Conservation (phyloP, 305 asterid species). For the Euphrasia arctica region DNA sequence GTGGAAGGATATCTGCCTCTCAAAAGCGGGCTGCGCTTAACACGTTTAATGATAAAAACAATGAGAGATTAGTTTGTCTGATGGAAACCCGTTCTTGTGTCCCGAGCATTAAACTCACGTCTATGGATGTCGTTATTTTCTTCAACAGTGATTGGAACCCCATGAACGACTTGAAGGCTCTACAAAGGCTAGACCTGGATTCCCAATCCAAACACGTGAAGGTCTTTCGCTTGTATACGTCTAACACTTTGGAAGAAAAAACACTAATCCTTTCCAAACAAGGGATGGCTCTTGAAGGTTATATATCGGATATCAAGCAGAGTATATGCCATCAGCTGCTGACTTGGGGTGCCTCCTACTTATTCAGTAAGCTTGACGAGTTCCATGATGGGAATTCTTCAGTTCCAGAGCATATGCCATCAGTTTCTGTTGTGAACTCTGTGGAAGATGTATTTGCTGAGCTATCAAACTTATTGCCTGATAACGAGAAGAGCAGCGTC, state of each 20-base stretch:
- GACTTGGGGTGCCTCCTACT: slow-evolving; percentile 53
- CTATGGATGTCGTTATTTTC: slow-evolving; percentile 44
- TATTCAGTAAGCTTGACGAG: slow-evolving; percentile 44
- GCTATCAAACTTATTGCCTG: slow-evolving; percentile 39
- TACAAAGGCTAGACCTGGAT: slow-evolving; percentile 45
- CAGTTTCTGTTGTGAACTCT: slow-evolving; percentile 26
- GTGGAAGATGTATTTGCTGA: slow-evolving; percentile 51
- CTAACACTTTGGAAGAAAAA: slow-evolving; percentile 57
- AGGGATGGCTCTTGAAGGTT: slow-evolving; percentile 38
- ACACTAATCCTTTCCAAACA: slow-evolving; percentile 51
- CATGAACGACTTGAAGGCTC: slow-evolving; percentile 49
- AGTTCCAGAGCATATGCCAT: too few relatives aligned
- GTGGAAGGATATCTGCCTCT: slow-evolving; percentile 25
- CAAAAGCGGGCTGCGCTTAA: slow-evolving; percentile 31
- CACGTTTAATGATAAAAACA: slow-evolving; percentile 37
- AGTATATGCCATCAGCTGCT: slow-evolving; percentile 44
- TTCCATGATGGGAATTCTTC: slow-evolving; percentile 31
- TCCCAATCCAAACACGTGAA: slow-evolving; percentile 48
- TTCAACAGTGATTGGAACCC: slow-evolving; percentile 76
- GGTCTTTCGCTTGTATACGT: slow-evolving; percentile 59
- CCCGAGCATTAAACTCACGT: slow-evolving; percentile 40
- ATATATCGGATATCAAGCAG: slow-evolving; percentile 25
- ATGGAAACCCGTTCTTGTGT: slow-evolving; percentile 53
- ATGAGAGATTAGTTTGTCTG: slow-evolving; percentile 44
- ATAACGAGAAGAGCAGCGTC: slow-evolving; percentile 19